Evolutionary conservation across 148 eudicot genomes (phyloP).

Genomic region (Rhododendron henanense): DNA sequence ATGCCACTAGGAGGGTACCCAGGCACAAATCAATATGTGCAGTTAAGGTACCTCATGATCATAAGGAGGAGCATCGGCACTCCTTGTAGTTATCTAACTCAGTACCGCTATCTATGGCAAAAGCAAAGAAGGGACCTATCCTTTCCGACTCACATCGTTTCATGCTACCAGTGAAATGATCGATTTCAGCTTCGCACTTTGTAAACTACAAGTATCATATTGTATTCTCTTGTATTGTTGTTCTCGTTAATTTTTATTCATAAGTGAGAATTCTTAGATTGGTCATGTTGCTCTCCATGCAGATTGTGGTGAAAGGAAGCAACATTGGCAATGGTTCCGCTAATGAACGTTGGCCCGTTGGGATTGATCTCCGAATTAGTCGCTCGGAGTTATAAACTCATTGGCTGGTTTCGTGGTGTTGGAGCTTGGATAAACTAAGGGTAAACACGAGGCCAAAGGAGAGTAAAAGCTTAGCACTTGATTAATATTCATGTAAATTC

Average conservation of each 20-base stretch:
- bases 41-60: no score
- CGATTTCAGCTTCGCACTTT: background rate
- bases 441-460: background rate
- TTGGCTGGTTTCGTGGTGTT: background rate
- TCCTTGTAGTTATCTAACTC: background rate
- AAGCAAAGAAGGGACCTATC: background rate
- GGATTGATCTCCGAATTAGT: background rate
- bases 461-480: background rate
- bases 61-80: no score
- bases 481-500: background rate
- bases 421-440: background rate
- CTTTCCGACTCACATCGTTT: background rate
- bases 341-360: background rate
- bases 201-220: background rate
- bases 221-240: background rate
- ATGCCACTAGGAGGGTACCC: no score
- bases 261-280: background rate
- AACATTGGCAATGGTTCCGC: background rate
- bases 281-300: background rate
- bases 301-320: slow-evolving; percentile 10
- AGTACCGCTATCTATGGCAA: background rate
- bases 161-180: background rate
- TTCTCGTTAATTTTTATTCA: background rate
- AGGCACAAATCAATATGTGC: no score
- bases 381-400: background rate